These are phyloP conservation scores for Entrophospora sp. DNA, from an alignment of 192 early-diverging fungal genomes.

Conservation along the genomic window DNA sequence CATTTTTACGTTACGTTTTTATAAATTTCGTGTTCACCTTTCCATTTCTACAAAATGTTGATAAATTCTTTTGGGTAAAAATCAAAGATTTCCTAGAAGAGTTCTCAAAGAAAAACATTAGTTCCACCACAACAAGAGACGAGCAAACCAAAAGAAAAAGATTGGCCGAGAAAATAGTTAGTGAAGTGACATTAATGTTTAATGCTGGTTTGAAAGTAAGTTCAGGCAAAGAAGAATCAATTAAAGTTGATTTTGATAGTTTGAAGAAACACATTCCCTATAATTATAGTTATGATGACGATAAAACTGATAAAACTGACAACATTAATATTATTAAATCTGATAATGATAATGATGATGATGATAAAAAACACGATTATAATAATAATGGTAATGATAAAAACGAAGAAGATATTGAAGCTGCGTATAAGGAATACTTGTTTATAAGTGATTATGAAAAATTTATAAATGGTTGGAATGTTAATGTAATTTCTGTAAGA, in stretches of 20 bases:
- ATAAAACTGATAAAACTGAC: slow-evolving; percentile 28
- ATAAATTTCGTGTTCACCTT: slow-evolving; percentile 36
- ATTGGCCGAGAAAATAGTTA: slow-evolving; percentile 28
- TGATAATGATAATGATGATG: no score
- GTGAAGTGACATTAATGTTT: slow-evolving; percentile 23
- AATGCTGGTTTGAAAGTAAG: slow-evolving; percentile 25
- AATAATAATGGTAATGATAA: no score
- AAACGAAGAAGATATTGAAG: no score
- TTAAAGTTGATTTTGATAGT: slow-evolving; percentile 5
- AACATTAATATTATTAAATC: slow-evolving; percentile 40
- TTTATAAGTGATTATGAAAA: slow-evolving; percentile 12
- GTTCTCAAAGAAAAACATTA: slow-evolving; percentile 32
- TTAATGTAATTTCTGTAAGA: slow-evolving; percentile 41
- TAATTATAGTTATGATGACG: slow-evolving; percentile 3
- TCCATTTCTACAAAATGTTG: slow-evolving; percentile 36
- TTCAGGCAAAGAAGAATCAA: slow-evolving; percentile 20
- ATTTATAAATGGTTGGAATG: slow-evolving; percentile 26
- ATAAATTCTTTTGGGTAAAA: slow-evolving; percentile 39
- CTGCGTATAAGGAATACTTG: no score
- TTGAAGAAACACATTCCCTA: not conserved
- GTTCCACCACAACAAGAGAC: slow-evolving; percentile 16
- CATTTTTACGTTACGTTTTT: slow-evolving; percentile 39
- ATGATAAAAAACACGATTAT: no score
- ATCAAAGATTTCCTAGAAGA: slow-evolving; percentile 38
- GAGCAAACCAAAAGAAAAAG: slow-evolving; percentile 22